Conservation (phyloP, 768 basidiomycete species). For the Leccinum boreale region DNA sequence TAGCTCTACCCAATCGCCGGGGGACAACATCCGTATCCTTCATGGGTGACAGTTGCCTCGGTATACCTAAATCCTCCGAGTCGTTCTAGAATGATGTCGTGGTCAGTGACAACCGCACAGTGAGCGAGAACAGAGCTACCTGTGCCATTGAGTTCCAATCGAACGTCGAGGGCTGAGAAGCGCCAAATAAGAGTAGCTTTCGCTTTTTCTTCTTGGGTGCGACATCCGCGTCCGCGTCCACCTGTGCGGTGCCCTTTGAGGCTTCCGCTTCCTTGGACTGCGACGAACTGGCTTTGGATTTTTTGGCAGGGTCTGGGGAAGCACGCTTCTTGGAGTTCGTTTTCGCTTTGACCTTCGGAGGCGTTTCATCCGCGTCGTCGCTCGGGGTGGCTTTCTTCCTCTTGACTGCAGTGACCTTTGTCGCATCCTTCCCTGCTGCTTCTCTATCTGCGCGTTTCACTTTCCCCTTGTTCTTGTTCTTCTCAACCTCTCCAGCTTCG, state of each 20-base stretch:
- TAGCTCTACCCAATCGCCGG: slow-evolving; percentile 34
- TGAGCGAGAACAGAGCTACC: slow-evolving; percentile 26
- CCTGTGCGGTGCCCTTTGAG: slow-evolving; percentile 14
- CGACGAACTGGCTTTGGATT: slow-evolving; percentile 16
- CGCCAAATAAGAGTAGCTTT: slow-evolving; percentile 61
- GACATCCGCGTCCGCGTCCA: slow-evolving; percentile 17
- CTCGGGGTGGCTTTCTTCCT: slow-evolving; percentile 22
- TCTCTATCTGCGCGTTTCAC: slow-evolving; percentile 17
- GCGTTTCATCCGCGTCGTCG: slow-evolving; percentile 15
- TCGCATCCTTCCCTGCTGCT: slow-evolving; percentile 24
- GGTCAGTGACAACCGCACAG: not conserved
- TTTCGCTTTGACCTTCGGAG: slow-evolving; percentile 17
- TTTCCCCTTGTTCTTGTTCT: slow-evolving; percentile 27
- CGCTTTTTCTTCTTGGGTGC: slow-evolving; percentile 64
- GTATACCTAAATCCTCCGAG: slow-evolving; percentile 52
- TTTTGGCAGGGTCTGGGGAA: slow-evolving; percentile 20
- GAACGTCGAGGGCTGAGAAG: slow-evolving; percentile 39
- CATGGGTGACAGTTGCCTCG: slow-evolving; percentile 63
- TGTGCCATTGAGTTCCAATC: slow-evolving; percentile 44
- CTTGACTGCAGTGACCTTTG: slow-evolving; percentile 27
- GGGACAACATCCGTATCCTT: slow-evolving; percentile 54
- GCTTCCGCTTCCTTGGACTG: slow-evolving; percentile 15
- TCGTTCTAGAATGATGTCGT: slow-evolving; percentile 23
- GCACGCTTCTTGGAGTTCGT: slow-evolving; percentile 16
- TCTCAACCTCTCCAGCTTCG: slow-evolving; percentile 23